Evolutionary conservation across 306 rosid genomes (phyloP).

Genomic region (Styphnolobium japonicum): DNA sequence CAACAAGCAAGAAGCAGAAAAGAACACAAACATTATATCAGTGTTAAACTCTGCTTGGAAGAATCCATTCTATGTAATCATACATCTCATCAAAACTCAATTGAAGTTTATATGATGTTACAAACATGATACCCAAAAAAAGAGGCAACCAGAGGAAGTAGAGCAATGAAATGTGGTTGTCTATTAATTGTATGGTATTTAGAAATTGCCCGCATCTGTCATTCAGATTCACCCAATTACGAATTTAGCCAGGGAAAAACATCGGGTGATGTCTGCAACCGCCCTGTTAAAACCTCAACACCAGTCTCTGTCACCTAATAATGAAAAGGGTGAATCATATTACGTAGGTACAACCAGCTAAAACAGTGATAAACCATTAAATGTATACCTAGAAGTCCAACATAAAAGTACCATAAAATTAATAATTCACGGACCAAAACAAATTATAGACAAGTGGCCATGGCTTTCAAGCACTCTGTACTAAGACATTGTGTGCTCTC

Average conservation of each 20-base stretch:
- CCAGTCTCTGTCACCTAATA: conserved; percentile 86
- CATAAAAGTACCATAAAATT: background rate
- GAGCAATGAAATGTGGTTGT: conserved; percentile 3
- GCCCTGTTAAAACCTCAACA: conserved; percentile 84
- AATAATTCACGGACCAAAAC: background rate
- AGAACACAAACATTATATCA: background rate
- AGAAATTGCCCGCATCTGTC: background rate
- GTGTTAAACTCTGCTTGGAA: background rate
- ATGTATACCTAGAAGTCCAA: background rate
- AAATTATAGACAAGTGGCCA: background rate
- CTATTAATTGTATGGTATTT: conserved; percentile 9
- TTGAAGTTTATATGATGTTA: background rate
- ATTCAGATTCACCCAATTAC: conserved; percentile 7
- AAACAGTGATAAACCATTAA: background rate
- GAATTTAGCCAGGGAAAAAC: conserved; percentile 76
- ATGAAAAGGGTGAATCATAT: background rate
- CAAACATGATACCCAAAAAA: conserved; percentile 18
- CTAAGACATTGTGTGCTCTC: background rate
- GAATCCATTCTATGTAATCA: background rate
- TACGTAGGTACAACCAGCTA: background rate
- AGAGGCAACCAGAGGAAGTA: background rate
- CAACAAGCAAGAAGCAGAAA: no score
- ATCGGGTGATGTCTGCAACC: conserved; percentile 77
- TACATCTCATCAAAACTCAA: background rate
- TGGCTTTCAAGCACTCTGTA: background rate